These are phyloP conservation scores for Musa troglodytarum DNA, from an alignment of 176 grass and related monocot genomes.

Conservation along the genomic window DNA sequence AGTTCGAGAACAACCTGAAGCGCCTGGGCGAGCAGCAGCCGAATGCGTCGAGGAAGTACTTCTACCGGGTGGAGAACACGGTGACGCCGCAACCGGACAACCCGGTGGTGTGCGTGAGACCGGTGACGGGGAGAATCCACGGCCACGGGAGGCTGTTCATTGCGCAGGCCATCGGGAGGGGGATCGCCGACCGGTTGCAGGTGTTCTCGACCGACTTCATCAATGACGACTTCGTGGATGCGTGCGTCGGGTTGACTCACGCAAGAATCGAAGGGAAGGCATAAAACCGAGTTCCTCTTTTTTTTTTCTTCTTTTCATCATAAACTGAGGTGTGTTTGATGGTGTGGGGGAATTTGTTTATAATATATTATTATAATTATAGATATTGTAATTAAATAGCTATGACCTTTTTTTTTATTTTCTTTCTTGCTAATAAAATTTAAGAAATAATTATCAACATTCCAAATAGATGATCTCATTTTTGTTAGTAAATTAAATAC, in stretches of 20 bases:
- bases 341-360: too few species aligned
- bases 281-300: too few species aligned
- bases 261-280: constrained; percentile 59
- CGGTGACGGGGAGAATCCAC: constrained; percentile 57
- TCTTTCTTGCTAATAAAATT: too few species aligned
- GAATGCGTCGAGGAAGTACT: constrained; percentile 30
- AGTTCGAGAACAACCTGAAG: constrained; percentile 83
- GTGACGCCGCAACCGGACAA: constrained; percentile 80
- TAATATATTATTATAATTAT: too few species aligned
- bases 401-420: too few species aligned
- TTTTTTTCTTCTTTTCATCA: too few species aligned
- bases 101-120: constrained; percentile 59
- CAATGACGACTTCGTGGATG: constrained; percentile 78
- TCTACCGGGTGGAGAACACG: constrained; percentile 97
- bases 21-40: constrained; percentile 50
- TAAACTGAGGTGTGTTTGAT: too few species aligned
- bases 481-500: too few species aligned
- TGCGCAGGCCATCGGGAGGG: constrained; percentile 55
- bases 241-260: constrained; percentile 71
- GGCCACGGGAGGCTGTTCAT: constrained; percentile 60
- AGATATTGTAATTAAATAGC: too few species aligned
- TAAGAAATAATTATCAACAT: too few species aligned
- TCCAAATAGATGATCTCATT: too few species aligned
- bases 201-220: constrained; percentile 91
- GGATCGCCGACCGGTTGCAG: constrained; percentile 59